Evolutionary conservation across 129 eudicot species (phyloP), one percentile per base, ranked within the genome.

Genomic region (Centella asiatica): DNA sequence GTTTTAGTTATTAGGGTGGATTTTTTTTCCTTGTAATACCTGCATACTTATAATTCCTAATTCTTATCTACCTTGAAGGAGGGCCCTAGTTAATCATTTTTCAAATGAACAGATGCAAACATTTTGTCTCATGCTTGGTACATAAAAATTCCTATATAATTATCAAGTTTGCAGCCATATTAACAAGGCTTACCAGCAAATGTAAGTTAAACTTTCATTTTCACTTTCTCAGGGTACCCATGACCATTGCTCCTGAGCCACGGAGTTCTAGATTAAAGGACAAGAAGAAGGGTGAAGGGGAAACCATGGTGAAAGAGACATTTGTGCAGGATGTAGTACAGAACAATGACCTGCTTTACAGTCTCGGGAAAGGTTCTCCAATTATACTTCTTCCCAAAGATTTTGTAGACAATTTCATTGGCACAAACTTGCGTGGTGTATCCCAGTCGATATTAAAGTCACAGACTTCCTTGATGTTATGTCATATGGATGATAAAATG

Each of bases 261-360:
- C 74, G 99, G 52, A 92, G 99, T 78, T 87, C 95, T 36, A 80
- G 99, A 24, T 62, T 92, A 46, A 92, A 85, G 83, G 95, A 92
- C 71, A 92, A 75, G 67, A 76, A 76, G 72, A 92, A 78, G 74
- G 83, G 79, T 27, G 99, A 84, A 66, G 99, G 99, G 25, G 96
- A 92, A 67, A 70, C 77, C 11, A 69, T 88, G 72, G 84, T 92
- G 32, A 92, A 92, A 72, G 83, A 73, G 60, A 65, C 67, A 57
- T 92, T 87, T 72, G 59, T 82, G 66, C 82, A 82, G 78, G 99
- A 92, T 70, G 75, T 92, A 62, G 52, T 76, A 62, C 82, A 80
- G 75, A 87, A 87, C 56, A 92, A 74, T 47, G 68, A 80, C 42
- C 68, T 84, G 69, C 84, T 92, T 51, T 73, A 82, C 52, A 70